These are phyloP conservation scores for Rhododendron molle DNA, from an alignment of 148 eudicot genomes.

Conservation along the genomic window DNA sequence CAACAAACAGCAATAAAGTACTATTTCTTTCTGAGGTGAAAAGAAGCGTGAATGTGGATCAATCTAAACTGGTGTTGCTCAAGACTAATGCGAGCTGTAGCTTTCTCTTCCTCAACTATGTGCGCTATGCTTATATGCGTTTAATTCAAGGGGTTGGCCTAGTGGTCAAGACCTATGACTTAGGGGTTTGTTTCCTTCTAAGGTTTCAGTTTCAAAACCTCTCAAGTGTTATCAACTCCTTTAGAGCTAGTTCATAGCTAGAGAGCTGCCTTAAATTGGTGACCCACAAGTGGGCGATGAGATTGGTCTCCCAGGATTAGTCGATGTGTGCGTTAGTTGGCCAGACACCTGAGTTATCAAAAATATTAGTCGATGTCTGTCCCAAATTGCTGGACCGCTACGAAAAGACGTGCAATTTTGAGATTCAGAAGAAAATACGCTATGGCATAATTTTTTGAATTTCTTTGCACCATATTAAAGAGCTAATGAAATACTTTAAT, in stretches of 20 bases:
- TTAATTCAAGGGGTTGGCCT: neutral
- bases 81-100: neutral
- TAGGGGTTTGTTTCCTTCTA: too few relatives aligned
- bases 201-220: too few relatives aligned
- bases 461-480: too few relatives aligned
- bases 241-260: neutral
- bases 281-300: neutral
- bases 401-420: too few relatives aligned
- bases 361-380: neutral
- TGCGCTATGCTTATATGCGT: neutral
- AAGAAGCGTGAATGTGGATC: neutral
- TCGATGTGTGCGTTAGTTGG: neutral
- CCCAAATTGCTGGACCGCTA: too few relatives aligned
- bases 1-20: neutral
- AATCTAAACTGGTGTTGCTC: neutral
- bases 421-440: too few relatives aligned
- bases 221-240: too few relatives aligned
- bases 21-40: neutral
- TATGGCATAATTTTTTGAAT: too few relatives aligned
- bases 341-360: neutral
- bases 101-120: neutral
- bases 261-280: neutral
- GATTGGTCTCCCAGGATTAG: too few relatives aligned
- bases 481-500: too few relatives aligned
- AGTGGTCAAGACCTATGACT: neutral